Base-by-base conservation (phyloP, 208 protist genomes). In the Trypanosoma boissoni region DNA sequence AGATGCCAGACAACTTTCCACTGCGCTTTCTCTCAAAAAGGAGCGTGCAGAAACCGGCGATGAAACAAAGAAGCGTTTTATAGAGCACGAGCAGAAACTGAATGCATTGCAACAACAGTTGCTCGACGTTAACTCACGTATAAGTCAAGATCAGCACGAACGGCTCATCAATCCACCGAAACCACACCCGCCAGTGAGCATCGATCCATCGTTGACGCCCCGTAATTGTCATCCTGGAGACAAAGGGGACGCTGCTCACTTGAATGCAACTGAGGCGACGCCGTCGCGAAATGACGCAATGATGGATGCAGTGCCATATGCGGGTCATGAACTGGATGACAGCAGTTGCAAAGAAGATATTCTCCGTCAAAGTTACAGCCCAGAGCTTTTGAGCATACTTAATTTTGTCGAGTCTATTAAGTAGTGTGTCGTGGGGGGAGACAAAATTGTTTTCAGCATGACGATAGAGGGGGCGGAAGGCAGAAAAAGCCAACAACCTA, bases 371-470 rank as follows among this genome's bases (percentile, higher is more conserved):
- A 57, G 59, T 12, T 66, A 57, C 28, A 66, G 50, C 16, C 49
- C 49, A 1, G 59, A 66, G 41, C 50, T 66, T 2, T 50, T n/a
- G 23, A 57, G 51, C 37, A 26, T 66, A 20, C 29, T 66, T 14
- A 57, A 51, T 34, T 66, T 58, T 58, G 59, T 66, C 6, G 50
- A 57, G 10, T 66, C 59, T 42, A 66, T 66, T 12, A 66, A 50
- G 21, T 66, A 58, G 28, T 36, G 23, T 3, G 37, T 18, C n/a
- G 12, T 50, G 20, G n/a, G 21, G 16, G 2, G 41, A 16, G 18
- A 31, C 41, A 44, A n/a, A 28, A 23, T 4, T 3, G 28, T 14
- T n/a, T 4, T 16, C 1, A 41, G 28, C n/a, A n/a, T n/a, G n/a
- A n/a, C 21, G 18, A 41, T 14, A 31, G 34, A 32, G 23, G 34